phyloP scores from a whole-genome alignment of 2,329 filamentous ascomycete genomes.

The Venturia oleaginea region DNA sequence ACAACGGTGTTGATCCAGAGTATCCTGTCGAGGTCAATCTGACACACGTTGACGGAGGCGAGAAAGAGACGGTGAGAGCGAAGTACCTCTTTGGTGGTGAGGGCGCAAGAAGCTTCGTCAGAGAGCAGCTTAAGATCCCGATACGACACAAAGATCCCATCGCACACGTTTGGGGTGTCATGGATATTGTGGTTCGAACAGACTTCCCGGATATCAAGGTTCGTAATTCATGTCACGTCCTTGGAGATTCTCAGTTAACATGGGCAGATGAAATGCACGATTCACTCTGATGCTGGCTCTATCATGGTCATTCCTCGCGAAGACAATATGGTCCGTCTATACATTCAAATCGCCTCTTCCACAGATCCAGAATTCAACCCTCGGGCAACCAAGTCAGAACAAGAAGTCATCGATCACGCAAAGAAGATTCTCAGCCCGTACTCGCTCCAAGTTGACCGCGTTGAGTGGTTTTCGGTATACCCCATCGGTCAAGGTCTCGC shows the following conservation, averaged over 20 bases:
- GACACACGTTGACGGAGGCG: conserved; percentile 64
- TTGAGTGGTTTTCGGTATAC: conserved; percentile 59
- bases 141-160: conserved; percentile 56
- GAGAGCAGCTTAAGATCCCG: conserved; percentile 57
- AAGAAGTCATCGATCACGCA: conserved; percentile 49
- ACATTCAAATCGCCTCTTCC: conserved; percentile 53
- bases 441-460: conserved; percentile 52
- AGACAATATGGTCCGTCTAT: conserved; percentile 46
- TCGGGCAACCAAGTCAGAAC: conserved; percentile 48
- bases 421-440: conserved; percentile 53
- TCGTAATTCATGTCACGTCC: conserved; percentile 16
- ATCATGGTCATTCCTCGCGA: conserved; percentile 55
- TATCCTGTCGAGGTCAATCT: conserved; percentile 77
- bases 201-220: conserved; percentile 56
- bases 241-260: not conserved
- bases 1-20: conserved; percentile 50
- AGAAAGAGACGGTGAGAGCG: conserved; percentile 54
- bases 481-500: conserved; percentile 57
- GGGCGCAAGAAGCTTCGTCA: conserved; percentile 51
- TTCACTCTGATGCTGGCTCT: conserved; percentile 53
- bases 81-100: conserved; percentile 57
- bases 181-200: conserved; percentile 56
- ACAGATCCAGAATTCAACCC: conserved; percentile 53
- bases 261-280: conserved; percentile 56
- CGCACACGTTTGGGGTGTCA: conserved; percentile 56